Evolutionary conservation across 352 stramenopile species (phyloP), one percentile per base, ranked within the genome.

Genomic region (Pythium sukuiense): DNA sequence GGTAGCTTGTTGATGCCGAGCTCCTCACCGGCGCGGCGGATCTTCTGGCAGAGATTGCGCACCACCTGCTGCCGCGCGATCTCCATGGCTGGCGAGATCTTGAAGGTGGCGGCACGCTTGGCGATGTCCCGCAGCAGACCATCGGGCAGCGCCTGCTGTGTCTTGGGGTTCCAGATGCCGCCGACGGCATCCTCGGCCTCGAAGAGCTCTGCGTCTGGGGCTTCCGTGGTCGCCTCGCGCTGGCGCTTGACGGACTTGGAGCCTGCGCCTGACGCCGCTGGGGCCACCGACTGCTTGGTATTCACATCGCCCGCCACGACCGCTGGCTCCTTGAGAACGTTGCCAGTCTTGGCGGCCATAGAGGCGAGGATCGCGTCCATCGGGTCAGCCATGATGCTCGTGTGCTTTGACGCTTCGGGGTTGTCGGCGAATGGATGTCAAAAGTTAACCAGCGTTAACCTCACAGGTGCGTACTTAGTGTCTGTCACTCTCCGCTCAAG

Each of bases 301-400:
- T 39, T 48, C 30, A 27, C 5, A 18, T 20, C 20, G 20, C 20
- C 39, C 35, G 52, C 49, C 4, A 59, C 53, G 6, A 14, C 54
- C 14, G 64, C 56, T 18, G 67, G 68, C 27, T 35, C 33, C 30
- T 16, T 61, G 3, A 74, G 68, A 24, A 76, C 83, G 59, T 95
- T 92, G 74, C 85, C 85, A 32, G 83, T 95, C 66, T 85, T 79
- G 43, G 65, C 64, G 46, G 87, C 80, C 87, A 94, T 95, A 8
- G 84, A 91, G 72, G 80, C 85, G 55, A 95, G 71, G 69, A 95
- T 93, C 49, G 81, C 79, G 14, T 92, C 83, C 55, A 93, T 62
- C 54, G 81, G 72, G 64, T 92, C 83, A 64, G 26, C 33, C 62
- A 66, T 65, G n/a, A 43, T 69, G 3, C n/a, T 53, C 20, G 16